Evolutionary conservation across 2,329 filamentous ascomycete genomes (phyloP).

Genomic region (Ophiocordyceps australis): DNA sequence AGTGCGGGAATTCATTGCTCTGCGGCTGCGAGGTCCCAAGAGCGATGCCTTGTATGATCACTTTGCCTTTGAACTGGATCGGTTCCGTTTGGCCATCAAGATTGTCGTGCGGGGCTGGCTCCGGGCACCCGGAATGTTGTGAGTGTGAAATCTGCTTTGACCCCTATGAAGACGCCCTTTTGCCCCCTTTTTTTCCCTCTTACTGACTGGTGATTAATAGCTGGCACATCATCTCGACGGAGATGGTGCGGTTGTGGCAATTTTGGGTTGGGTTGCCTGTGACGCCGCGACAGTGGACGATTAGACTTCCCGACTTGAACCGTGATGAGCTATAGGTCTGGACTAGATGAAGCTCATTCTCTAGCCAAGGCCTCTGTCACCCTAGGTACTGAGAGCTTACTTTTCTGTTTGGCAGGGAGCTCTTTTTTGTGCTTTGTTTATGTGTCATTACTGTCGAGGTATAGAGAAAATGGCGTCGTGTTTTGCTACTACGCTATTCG

Average conservation of each 20-base stretch:
- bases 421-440: too few relatives aligned
- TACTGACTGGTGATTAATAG: conserved; percentile 9
- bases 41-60: conserved; percentile 27
- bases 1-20: conserved; percentile 8
- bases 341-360: background rate
- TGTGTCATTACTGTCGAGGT: too few relatives aligned
- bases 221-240: conserved; percentile 22
- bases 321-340: conserved; percentile 26
- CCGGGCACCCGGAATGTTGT: conserved; percentile 49
- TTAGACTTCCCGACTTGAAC: conserved; percentile 21
- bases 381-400: too few relatives aligned
- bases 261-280: conserved; percentile 35
- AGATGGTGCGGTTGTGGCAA: conserved; percentile 27
- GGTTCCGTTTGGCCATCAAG: conserved; percentile 43
- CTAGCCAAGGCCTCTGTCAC: too few relatives aligned
- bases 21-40: conserved; percentile 9
- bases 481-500: too few relatives aligned
- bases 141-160: too few relatives aligned
- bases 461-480: too few relatives aligned
- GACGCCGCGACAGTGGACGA: conserved; percentile 25
- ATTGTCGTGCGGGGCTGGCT: conserved; percentile 57
- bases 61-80: conserved; percentile 43
- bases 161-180: too few relatives aligned
- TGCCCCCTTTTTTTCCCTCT: background rate
- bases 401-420: too few relatives aligned